Evolutionary conservation across 495 filamentous ascomycete genomes (phyloP).

Genomic region (Aspergillus taichungensis): DNA sequence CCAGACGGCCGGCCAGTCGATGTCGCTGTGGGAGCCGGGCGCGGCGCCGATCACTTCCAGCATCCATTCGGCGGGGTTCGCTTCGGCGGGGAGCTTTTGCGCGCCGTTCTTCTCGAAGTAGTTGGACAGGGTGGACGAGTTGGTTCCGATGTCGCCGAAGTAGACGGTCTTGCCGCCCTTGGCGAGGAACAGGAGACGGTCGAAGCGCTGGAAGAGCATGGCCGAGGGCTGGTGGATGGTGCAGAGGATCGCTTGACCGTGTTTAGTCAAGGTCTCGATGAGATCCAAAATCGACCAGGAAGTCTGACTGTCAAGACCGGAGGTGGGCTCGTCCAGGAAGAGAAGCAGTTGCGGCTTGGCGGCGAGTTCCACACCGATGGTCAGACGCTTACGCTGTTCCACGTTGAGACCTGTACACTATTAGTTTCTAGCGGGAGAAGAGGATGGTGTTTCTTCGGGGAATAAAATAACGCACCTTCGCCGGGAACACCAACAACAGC

Average conservation of each 20-base stretch:
- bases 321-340: constrained; percentile 87
- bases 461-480: constrained; percentile 33
- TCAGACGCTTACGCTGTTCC: constrained; percentile 81
- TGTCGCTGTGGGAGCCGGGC: constrained; percentile 64
- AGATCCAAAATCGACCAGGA: constrained; percentile 85
- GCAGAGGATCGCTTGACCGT: constrained; percentile 85
- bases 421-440: background rate
- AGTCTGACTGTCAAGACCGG: constrained; percentile 80
- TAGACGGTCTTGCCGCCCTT: constrained; percentile 80
- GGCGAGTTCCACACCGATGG: constrained; percentile 86
- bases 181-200: constrained; percentile 76
- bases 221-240: constrained; percentile 96
- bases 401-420: constrained; percentile 66
- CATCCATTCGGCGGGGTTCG: constrained; percentile 96
- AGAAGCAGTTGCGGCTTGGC: constrained; percentile 79
- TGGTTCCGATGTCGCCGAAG: constrained; percentile 81
- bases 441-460: too few species aligned
- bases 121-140: constrained; percentile 58
- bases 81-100: constrained; percentile 55
- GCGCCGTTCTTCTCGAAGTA: constrained; percentile 83
- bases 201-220: constrained; percentile 92
- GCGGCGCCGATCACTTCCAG: constrained; percentile 87
- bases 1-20: constrained; percentile 82
- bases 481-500: constrained; percentile 37
- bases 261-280: constrained; percentile 77